phyloP scores from a whole-genome alignment of 192 early-diverging fungal genomes.

The Podila verticillata region DNA sequence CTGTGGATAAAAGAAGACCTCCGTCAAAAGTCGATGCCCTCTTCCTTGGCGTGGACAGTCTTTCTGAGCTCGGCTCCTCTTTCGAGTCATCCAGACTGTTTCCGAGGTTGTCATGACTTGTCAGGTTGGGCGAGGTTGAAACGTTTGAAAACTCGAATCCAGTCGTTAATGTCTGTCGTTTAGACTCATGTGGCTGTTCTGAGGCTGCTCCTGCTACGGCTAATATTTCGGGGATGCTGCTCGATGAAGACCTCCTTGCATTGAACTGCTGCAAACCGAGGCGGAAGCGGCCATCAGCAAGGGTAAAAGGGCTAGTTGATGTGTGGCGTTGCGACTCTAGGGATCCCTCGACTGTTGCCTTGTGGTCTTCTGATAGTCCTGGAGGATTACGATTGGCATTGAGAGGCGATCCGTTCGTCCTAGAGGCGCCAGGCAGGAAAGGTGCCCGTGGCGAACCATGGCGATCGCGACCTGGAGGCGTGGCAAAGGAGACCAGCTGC shows the following conservation, averaged over 20 bases:
- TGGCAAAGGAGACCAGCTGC: slow-evolving; percentile 41
- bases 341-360: neutral
- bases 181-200: neutral
- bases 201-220: slow-evolving; percentile 8
- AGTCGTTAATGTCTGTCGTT: neutral
- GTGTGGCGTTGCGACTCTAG: neutral
- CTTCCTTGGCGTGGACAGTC: slow-evolving; percentile 17
- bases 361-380: slow-evolving; percentile 10
- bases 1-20: slow-evolving; percentile 24
- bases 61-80: neutral
- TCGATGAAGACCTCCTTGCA: slow-evolving; percentile 37
- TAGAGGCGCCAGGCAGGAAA: slow-evolving; percentile 4
- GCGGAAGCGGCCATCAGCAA: slow-evolving; percentile 16
- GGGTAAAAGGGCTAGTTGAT: slow-evolving; percentile 3
- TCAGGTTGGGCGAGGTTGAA: slow-evolving; percentile 20
- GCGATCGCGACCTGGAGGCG: slow-evolving; percentile 25
- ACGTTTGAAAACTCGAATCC: slow-evolving; percentile 22
- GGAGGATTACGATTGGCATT: neutral
- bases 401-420: slow-evolving; percentile 9
- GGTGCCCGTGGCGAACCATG: slow-evolving; percentile 39
- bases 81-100: neutral
- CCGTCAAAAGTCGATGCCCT: slow-evolving; percentile 51
- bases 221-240: slow-evolving; percentile 30
- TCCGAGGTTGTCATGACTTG: neutral
- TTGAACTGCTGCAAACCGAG: slow-evolving; percentile 13